Percentiles rank a stretch among this genome's conserved stretches.
Evolutionary conservation across 495 filamentous ascomycete species (phyloP).

Genomic region (Aspergillus nidulans): DNA sequence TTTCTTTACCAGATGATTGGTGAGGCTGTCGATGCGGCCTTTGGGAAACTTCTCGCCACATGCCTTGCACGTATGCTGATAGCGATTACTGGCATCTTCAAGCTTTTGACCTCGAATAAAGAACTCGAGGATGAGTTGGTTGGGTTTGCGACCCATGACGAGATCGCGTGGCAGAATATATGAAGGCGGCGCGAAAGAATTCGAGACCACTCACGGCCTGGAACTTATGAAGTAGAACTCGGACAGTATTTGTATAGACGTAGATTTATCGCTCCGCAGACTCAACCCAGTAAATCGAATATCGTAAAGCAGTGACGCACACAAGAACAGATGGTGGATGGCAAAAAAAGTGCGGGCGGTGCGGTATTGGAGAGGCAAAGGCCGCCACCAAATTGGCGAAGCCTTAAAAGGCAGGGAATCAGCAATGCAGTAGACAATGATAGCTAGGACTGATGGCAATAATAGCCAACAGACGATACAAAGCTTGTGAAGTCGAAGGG

Average conservation of each 20-base stretch:
- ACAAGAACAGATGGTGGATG: slow-evolving; percentile 16
- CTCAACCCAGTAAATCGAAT: neutral
- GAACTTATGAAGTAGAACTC: neutral
- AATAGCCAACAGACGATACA: slow-evolving; percentile 4
- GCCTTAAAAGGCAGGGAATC: neutral
- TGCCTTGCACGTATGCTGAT: slow-evolving; percentile 79
- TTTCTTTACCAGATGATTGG: slow-evolving; percentile 72
- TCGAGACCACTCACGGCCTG: slow-evolving; percentile 6
- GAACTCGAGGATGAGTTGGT: slow-evolving; percentile 75
- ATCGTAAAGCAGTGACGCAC: slow-evolving; percentile 9
- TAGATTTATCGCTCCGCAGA: neutral
- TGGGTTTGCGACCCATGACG: slow-evolving; percentile 74
- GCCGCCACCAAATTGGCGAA: slow-evolving; percentile 9
- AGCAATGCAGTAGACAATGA: neutral
- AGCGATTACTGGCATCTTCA: slow-evolving; percentile 79
- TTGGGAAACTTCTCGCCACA: slow-evolving; percentile 84
- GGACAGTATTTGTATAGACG: neutral
- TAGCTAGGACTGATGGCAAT: slow-evolving; percentile 2
- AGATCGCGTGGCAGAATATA: slow-evolving; percentile 15
- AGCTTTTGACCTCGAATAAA: slow-evolving; percentile 79
- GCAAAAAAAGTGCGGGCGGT: slow-evolving; percentile 20
- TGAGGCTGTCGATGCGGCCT: slow-evolving; percentile 75
- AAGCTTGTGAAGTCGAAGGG: slow-evolving; percentile 6
- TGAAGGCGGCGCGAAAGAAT: slow-evolving; percentile 1
- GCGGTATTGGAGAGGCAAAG: neutral